Evolutionary conservation across 208 protist species (phyloP).

Genomic region (Trypanosoma theileri): DNA sequence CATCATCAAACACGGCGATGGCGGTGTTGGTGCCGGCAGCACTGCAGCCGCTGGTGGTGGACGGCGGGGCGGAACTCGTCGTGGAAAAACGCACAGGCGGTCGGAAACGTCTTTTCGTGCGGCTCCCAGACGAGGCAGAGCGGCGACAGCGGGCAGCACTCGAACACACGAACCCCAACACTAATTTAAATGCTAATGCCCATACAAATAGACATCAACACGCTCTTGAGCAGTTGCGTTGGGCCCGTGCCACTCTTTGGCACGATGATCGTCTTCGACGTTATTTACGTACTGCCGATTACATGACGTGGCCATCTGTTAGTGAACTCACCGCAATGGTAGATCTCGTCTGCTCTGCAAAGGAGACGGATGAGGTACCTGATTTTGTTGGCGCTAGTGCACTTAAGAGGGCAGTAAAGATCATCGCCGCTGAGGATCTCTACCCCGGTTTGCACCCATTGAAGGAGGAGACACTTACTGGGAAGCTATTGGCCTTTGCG

Average conservation of each 20-base stretch:
- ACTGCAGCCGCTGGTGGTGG: slow-evolving; percentile 35
- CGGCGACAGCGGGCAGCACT: slow-evolving; percentile 17
- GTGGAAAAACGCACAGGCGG: slow-evolving; percentile 32
- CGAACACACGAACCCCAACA: no score
- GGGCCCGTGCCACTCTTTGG: slow-evolving; percentile 56
- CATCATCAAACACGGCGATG: slow-evolving; percentile 1
- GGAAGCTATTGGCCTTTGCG: slow-evolving; percentile 34
- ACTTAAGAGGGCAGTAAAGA: slow-evolving; percentile 36
- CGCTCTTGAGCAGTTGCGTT: slow-evolving; percentile 47
- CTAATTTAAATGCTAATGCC: no score
- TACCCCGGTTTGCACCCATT: slow-evolving; percentile 68
- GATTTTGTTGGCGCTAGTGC: slow-evolving; percentile 29
- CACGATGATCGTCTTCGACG: slow-evolving; percentile 34
- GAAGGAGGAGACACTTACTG: slow-evolving; percentile 42
- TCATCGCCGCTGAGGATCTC: slow-evolving; percentile 40
- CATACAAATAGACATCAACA: neutral
- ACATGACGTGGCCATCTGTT: slow-evolving; percentile 55
- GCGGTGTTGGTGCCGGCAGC: slow-evolving; percentile 40
- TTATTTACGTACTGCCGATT: slow-evolving; percentile 45
- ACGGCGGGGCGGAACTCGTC: slow-evolving; percentile 58
- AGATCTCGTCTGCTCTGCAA: slow-evolving; percentile 47
- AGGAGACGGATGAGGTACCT: slow-evolving; percentile 39
- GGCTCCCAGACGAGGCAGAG: slow-evolving; percentile 68
- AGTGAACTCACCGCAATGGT: slow-evolving; percentile 40
- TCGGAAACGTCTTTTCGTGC: slow-evolving; percentile 49